Evolutionary conservation across 2,329 filamentous ascomycete species (phyloP).

Genomic region (Fusarium palustre): DNA sequence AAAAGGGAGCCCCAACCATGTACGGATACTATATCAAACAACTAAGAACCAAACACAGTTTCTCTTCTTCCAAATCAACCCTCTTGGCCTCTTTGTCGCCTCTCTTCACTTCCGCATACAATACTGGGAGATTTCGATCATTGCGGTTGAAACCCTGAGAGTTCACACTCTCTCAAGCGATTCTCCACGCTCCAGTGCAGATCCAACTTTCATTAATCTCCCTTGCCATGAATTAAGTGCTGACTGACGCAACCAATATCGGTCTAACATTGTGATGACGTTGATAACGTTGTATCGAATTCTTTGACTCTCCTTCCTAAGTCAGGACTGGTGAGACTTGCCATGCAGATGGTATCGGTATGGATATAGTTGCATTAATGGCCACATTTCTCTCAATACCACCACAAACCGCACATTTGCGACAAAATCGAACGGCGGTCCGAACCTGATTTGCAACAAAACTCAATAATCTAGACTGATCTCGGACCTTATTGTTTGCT

Average conservation of each 20-base stretch:
- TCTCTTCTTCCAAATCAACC: neutral
- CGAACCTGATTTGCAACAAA: neutral
- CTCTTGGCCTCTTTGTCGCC: conserved; percentile 2
- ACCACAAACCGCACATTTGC: neutral
- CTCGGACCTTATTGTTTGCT: neutral
- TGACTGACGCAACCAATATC: conserved; percentile 21
- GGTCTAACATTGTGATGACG: conserved; percentile 31
- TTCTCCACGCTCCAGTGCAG: conserved; percentile 22
- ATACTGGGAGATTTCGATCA: conserved; percentile 14
- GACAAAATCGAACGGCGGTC: neutral
- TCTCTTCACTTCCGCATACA: neutral
- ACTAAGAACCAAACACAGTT: conserved; percentile 9
- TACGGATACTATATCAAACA: conserved; percentile 19
- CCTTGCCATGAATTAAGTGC: conserved; percentile 31
- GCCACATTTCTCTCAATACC: conserved; percentile 17
- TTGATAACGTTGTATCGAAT: conserved; percentile 21
- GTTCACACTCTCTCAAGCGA: conserved; percentile 8
- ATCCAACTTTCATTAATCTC: conserved; percentile 15
- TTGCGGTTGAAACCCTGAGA: conserved; percentile 4
- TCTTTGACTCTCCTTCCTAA: neutral
- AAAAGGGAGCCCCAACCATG: conserved; percentile 17
- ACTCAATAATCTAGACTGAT: conserved; percentile 1
- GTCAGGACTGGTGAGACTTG: neutral
- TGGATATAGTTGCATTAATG: neutral
- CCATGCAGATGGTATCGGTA: neutral